phyloP scores from a whole-genome alignment of 2,329 filamentous ascomycete genomes.

The Colletotrichum theobromicola region DNA sequence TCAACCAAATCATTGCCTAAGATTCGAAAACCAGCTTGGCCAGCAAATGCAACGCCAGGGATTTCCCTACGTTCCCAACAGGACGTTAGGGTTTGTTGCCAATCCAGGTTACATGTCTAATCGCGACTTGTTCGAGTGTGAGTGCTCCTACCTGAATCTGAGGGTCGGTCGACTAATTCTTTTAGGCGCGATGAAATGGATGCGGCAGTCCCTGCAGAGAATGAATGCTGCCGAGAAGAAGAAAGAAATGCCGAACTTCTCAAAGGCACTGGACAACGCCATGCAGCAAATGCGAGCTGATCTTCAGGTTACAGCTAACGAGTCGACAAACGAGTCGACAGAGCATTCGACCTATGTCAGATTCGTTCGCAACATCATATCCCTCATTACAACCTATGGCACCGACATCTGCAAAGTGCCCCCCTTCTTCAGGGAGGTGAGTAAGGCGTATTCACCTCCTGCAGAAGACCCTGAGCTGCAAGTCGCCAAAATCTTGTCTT shows the following conservation, averaged over 20 bases:
- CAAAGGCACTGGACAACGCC: slow-evolving; percentile 45
- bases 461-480: slow-evolving; percentile 61
- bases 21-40: slow-evolving; percentile 56
- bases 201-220: slow-evolving; percentile 53
- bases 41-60: slow-evolving; percentile 47
- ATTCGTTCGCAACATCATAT: slow-evolving; percentile 58
- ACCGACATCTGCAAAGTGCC: slow-evolving; percentile 60
- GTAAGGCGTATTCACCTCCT: slow-evolving; percentile 60
- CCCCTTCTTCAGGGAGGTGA: slow-evolving; percentile 61
- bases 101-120: slow-evolving; percentile 55
- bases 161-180: not conserved
- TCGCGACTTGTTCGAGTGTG: slow-evolving; percentile 53
- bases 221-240: slow-evolving; percentile 39
- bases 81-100: slow-evolving; percentile 38
- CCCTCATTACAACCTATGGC: slow-evolving; percentile 58
- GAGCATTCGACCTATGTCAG: slow-evolving; percentile 53
- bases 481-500: slow-evolving; percentile 59
- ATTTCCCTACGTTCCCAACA: slow-evolving; percentile 48
- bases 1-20: slow-evolving; percentile 51
- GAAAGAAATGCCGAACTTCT: slow-evolving; percentile 44
- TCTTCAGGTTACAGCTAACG: slow-evolving; percentile 41
- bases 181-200: slow-evolving; percentile 46
- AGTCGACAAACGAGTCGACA: slow-evolving; percentile 23
- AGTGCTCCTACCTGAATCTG: slow-evolving; percentile 14
- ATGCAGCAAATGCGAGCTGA: slow-evolving; percentile 63